Percentiles rank a stretch among this genome's conserved stretches.
Conservation (phyloP, 352 stramenopile species). For the Phytophthora podocarpi region DNA sequence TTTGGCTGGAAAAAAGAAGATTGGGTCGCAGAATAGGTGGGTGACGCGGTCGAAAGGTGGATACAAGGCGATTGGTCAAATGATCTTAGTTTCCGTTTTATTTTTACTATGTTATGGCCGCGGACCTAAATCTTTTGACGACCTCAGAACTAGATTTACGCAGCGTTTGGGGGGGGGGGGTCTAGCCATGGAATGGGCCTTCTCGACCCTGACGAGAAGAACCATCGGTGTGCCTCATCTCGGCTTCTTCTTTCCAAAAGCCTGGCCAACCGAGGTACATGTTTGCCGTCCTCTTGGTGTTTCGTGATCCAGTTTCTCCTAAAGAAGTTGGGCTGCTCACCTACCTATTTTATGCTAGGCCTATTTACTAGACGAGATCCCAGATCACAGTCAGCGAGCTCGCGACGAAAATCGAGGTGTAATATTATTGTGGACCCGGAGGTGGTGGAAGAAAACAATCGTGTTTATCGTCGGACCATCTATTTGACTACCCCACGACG, state of each 20-base stretch:
- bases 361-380: neutral
- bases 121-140: neutral
- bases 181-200: neutral
- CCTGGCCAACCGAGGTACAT: neutral
- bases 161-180: neutral
- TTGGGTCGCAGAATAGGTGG: no score
- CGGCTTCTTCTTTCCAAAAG: slow-evolving; percentile 7
- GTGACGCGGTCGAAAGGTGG: no score
- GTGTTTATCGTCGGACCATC: neutral
- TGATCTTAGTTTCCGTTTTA: slow-evolving; percentile 14
- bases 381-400: neutral
- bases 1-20: no score
- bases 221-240: neutral
- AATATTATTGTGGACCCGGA: neutral
- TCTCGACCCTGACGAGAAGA: slow-evolving; percentile 7
- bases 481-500: neutral
- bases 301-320: neutral
- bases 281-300: slow-evolving; percentile 11
- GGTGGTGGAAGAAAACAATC: neutral
- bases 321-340: neutral
- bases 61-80: neutral
- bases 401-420: no score
- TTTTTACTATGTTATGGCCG: slow-evolving; percentile 1
- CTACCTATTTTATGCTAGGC: neutral
- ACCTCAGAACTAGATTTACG: neutral